phyloP scores from a whole-genome alignment of 257 asterid species.

The Ballota nigra region DNA sequence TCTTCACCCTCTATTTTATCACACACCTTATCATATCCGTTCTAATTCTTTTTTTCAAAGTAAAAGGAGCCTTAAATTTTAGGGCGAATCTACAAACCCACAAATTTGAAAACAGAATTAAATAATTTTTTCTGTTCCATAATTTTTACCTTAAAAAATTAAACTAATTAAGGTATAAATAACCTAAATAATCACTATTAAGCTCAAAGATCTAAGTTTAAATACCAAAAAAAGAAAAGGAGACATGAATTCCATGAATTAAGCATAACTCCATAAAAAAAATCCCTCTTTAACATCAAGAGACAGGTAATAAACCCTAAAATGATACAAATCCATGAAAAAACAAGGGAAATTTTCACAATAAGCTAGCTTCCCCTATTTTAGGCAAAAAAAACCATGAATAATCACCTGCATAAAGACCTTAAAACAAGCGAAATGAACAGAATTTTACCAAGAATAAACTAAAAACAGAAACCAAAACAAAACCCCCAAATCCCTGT shows the following conservation, averaged over 20 bases:
- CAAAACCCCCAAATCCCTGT: neutral
- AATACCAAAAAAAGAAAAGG: neutral
- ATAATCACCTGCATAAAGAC: neutral
- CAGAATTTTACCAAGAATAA: neutral
- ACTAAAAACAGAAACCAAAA: neutral
- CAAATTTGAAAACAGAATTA: neutral
- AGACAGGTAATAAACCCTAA: neutral
- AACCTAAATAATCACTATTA: neutral
- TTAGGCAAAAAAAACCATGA: neutral
- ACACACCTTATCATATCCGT: no score
- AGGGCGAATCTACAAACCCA: slow-evolving; percentile 18
- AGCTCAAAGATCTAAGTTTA: neutral
- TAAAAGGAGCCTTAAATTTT: no score
- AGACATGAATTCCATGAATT: neutral
- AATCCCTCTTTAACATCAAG: neutral
- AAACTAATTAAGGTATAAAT: neutral
- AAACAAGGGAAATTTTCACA: neutral
- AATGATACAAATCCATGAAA: slow-evolving; percentile 9
- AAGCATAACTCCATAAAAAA: slow-evolving; percentile 1
- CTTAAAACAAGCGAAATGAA: slow-evolving; percentile 9
- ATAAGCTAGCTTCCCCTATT: neutral
- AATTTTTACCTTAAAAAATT: neutral
- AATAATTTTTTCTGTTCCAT: neutral
- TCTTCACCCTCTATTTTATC: no score
- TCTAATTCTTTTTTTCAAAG: no score